A percentile compares a stretch with the other conserved stretches of the same genome.
These are phyloP conservation scores for Sporothrix phasma DNA, from an alignment of 2,329 filamentous ascomycete species.

Conservation along the genomic window DNA sequence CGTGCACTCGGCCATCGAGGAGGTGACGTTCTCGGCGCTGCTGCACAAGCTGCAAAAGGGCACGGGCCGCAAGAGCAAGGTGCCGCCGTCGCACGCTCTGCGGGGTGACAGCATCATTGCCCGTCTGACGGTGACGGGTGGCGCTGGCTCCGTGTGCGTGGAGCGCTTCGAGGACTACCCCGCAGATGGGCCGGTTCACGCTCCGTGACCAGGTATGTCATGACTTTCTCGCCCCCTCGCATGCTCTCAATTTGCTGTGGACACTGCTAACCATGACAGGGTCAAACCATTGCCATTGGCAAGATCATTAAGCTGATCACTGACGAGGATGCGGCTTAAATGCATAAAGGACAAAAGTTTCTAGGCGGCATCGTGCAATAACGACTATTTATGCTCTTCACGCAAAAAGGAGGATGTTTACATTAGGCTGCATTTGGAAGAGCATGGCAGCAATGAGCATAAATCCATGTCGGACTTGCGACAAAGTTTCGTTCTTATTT, in stretches of 20 bases:
- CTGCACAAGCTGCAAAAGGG: conserved; percentile 94
- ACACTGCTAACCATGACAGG: conserved; percentile 40
- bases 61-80: conserved; percentile 86
- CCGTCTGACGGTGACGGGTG: conserved; percentile 75
- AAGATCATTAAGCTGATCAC: conserved; percentile 86
- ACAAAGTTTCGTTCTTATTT: background rate
- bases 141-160: conserved; percentile 78
- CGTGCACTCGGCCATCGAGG: conserved; percentile 94
- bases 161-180: conserved; percentile 94
- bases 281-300: conserved; percentile 98
- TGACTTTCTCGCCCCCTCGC: background rate
- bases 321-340: conserved; percentile 21
- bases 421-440: background rate
- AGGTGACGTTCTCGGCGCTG: conserved; percentile 81
- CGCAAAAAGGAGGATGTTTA: background rate
- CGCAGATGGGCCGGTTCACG: conserved; percentile 85
- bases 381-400: background rate
- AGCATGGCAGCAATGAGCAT: background rate
- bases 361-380: background rate
- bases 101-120: conserved; percentile 79
- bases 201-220: conserved; percentile 68
- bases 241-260: background rate
- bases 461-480: background rate
- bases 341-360: background rate
- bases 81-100: conserved; percentile 83